A percentile compares a stretch with the other conserved stretches of the same genome.
phyloP scores from a whole-genome alignment of 2,329 filamentous ascomycete genomes.

The Metarhizium guizhouense region DNA sequence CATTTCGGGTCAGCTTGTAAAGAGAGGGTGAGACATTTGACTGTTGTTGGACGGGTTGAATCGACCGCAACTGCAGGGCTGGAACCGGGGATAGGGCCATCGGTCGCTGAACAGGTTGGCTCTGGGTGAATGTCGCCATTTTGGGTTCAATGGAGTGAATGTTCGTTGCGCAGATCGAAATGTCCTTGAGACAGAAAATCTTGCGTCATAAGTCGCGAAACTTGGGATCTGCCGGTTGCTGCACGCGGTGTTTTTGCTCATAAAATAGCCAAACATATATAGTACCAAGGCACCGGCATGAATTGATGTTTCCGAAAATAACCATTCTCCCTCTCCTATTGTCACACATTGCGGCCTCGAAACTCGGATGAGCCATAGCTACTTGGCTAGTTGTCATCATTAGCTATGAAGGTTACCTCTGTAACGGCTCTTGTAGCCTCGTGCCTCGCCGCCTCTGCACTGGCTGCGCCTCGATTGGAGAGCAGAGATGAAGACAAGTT shows the following conservation, averaged over 20 bases:
- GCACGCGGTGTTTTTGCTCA: neutral
- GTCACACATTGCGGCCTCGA: neutral
- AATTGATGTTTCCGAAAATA: neutral
- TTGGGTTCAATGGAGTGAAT: constrained; percentile 7
- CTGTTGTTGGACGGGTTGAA: neutral
- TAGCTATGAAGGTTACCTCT: constrained; percentile 9
- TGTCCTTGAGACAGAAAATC: neutral
- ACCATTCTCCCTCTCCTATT: neutral
- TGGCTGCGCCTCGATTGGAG: constrained; percentile 12
- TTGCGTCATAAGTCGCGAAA: neutral
- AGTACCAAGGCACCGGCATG: neutral
- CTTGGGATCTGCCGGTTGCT: neutral
- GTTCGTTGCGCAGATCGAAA: constrained; percentile 2
- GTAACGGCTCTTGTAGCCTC: constrained; percentile 5
- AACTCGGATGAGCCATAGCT: neutral
- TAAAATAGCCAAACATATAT: neutral
- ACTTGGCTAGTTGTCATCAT: neutral
- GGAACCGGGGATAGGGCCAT: neutral
- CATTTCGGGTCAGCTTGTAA: neutral
- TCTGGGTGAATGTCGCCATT: constrained; percentile 9
- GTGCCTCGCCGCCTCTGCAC: constrained; percentile 5
- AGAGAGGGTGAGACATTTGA: neutral
- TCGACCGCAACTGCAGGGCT: neutral
- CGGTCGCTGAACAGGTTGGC: neutral
- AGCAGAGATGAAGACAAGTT: constrained; percentile 26